phyloP scores from a whole-genome alignment of 106 monocot genomes.

The Iris macrosiphon region DNA sequence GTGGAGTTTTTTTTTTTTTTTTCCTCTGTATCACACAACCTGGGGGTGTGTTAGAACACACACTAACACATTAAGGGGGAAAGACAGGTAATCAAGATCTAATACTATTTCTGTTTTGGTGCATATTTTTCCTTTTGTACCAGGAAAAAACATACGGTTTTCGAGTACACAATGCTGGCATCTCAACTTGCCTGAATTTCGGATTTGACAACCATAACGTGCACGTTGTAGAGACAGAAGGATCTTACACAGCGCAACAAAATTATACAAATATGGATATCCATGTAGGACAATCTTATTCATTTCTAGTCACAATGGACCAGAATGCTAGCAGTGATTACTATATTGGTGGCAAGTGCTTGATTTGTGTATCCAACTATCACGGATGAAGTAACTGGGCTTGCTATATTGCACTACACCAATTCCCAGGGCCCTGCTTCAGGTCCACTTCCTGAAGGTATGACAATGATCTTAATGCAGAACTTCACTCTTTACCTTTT shows the following conservation, averaged over 20 bases:
- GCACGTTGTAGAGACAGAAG: conserved; percentile 80
- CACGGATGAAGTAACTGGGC: conserved; percentile 48
- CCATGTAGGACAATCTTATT: conserved; percentile 88
- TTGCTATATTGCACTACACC: conserved; percentile 81
- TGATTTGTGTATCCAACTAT: conserved; percentile 38
- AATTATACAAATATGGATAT: conserved; percentile 89
- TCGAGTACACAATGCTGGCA: conserved; percentile 83
- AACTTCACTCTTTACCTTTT: not conserved
- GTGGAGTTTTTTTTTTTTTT: too few relatives aligned
- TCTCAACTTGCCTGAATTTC: conserved; percentile 77
- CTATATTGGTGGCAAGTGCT: conserved; percentile 81
- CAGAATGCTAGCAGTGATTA: conserved; percentile 76
- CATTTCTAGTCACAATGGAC: conserved; percentile 91
- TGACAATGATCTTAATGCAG: not conserved
- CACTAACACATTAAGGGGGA: too few relatives aligned
- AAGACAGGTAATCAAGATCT: too few relatives aligned
- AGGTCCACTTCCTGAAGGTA: conserved; percentile 89
- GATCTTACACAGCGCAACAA: conserved; percentile 61
- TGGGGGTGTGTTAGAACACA: too few relatives aligned
- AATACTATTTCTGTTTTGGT: not conserved
- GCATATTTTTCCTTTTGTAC: not conserved
- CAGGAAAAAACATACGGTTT: conserved; percentile 82
- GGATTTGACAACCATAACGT: conserved; percentile 84
- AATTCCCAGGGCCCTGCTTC: conserved; percentile 74
- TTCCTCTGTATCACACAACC: too few relatives aligned